Conservation (phyloP, 306 rosid species). For the Cicer yamashitae region DNA sequence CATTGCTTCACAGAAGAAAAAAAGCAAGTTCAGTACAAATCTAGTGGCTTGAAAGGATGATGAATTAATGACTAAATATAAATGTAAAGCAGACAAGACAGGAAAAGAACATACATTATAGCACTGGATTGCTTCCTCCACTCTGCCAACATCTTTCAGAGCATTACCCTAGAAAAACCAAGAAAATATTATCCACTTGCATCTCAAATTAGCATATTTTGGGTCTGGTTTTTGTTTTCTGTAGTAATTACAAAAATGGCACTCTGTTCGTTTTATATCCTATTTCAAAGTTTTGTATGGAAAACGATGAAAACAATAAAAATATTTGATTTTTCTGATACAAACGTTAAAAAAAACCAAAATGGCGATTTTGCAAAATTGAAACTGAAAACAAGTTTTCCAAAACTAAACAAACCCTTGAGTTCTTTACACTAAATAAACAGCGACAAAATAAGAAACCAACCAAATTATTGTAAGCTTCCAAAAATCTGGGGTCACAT, state of each 20-base stretch:
- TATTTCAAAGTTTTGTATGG: neutral
- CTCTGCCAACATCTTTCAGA: constrained; percentile 88
- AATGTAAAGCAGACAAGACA: constrained; percentile 18
- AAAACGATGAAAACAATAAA: neutral
- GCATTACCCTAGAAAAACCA: constrained; percentile 80
- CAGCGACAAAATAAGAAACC: constrained; percentile 40
- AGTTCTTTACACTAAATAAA: constrained; percentile 3
- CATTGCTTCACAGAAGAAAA: constrained; percentile 75
- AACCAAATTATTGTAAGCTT: constrained; percentile 98
- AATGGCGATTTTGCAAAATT: neutral
- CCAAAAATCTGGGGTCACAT: constrained; percentile 92
- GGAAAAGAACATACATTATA: constrained; percentile 69
- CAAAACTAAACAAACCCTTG: neutral
- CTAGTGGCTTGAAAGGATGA: constrained; percentile 10
- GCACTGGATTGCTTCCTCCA: constrained; percentile 95
- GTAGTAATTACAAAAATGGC: neutral
- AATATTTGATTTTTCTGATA: neutral
- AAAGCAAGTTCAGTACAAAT: constrained; percentile 41
- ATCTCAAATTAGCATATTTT: neutral
- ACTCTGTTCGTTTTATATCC: neutral
- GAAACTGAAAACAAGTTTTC: neutral
- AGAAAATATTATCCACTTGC: constrained; percentile 7
- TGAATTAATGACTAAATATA: constrained; percentile 7
- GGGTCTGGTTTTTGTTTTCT: neutral
- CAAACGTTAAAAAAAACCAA: neutral